Evolutionary conservation across 768 basidiomycete genomes (phyloP).

Genomic region (Auriscalpium microsporum): DNA sequence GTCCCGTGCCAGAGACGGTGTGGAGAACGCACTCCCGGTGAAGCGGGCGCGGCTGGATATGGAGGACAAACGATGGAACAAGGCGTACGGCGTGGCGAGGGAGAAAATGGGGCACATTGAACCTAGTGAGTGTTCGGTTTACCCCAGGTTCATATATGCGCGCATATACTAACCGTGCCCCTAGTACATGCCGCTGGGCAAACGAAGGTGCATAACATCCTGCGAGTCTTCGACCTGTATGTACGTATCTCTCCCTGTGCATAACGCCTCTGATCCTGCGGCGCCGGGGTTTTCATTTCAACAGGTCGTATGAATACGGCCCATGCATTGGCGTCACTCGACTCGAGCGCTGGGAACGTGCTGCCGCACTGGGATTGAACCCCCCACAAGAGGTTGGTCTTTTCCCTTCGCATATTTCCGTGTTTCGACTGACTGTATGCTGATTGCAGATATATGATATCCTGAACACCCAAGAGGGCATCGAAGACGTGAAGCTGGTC

Average conservation of each 20-base stretch:
- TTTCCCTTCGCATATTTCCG: too few relatives aligned
- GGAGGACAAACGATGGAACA: conserved; percentile 13
- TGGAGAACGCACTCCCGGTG: neutral
- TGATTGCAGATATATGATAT: conserved; percentile 7
- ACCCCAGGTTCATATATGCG: neutral
- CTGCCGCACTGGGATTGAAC: conserved; percentile 63
- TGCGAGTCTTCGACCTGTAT: conserved; percentile 74
- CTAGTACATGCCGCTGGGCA: conserved; percentile 60
- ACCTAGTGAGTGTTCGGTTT: conserved; percentile 8
- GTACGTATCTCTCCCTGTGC: conserved; percentile 14
- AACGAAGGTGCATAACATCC: conserved; percentile 59
- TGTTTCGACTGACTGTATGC: too few relatives aligned
- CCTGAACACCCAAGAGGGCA: conserved; percentile 10
- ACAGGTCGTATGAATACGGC: conserved; percentile 70
- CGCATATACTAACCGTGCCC: neutral
- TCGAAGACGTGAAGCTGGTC: conserved; percentile 1
- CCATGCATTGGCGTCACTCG: conserved; percentile 76
- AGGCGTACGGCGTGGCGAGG: conserved; percentile 8
- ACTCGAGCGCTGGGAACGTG: conserved; percentile 83
- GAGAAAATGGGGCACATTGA: conserved; percentile 15
- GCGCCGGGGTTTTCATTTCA: neutral
- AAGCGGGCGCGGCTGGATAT: conserved; percentile 6
- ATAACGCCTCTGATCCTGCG: neutral
- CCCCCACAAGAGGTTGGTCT: conserved; percentile 68
- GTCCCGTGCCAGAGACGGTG: neutral